Percentiles rank a stretch among this genome's conserved stretches.
Conservation (phyloP, 768 basidiomycete species). For the Collybia mongolica region DNA sequence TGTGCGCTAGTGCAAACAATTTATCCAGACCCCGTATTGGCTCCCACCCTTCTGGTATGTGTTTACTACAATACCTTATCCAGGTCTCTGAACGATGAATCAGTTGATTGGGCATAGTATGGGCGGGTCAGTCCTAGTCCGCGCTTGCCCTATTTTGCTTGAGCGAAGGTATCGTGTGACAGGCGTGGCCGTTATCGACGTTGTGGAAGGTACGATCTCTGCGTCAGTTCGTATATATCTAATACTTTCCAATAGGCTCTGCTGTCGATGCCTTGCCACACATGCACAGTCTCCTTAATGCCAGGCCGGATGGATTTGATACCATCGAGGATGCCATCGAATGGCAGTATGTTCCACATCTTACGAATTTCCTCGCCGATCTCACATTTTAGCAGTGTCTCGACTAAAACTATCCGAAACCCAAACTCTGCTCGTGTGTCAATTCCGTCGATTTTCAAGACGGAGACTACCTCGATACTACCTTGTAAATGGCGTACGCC, state of each 20-base stretch:
- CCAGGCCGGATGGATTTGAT: conserved; percentile 83
- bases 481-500: conserved; percentile 82
- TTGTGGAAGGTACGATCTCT: conserved; percentile 73
- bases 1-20: conserved; percentile 64
- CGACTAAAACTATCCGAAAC: conserved; percentile 83
- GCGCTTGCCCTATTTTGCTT: conserved; percentile 65
- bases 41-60: conserved; percentile 77
- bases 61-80: neutral
- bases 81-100: neutral
- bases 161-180: conserved; percentile 66
- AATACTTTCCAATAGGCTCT: conserved; percentile 55
- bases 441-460: conserved; percentile 74
- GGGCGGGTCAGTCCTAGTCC: conserved; percentile 89
- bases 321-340: conserved; percentile 84
- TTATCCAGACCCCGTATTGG: conserved; percentile 59
- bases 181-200: conserved; percentile 82
- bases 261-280: conserved; percentile 91
- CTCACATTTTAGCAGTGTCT: conserved; percentile 47
- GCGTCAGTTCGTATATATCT: neutral
- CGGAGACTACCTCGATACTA: conserved; percentile 36
- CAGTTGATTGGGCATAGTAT: conserved; percentile 94
- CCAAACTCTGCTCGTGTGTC: conserved; percentile 82
- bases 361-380: neutral
- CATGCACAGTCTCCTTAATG: conserved; percentile 86
- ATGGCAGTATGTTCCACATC: conserved; percentile 82